Evolutionary conservation across 371 early-diverging fungal genomes (phyloP).

Genomic region (Entomophthora muscae): DNA sequence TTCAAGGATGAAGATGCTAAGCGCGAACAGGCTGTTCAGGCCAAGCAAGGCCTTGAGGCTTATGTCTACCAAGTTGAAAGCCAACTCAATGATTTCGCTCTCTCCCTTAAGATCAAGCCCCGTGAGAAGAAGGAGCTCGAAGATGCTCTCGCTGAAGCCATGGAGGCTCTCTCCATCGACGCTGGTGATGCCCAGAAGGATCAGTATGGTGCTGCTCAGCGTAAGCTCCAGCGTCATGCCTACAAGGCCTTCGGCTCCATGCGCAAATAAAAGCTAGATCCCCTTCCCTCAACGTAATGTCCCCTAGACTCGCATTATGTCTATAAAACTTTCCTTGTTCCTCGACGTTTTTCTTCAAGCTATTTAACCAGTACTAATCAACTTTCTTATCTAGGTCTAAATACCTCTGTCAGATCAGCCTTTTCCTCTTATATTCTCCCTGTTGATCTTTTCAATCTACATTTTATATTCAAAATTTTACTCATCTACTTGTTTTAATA

Average conservation of each 20-base stretch:
- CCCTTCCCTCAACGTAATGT: too few relatives aligned
- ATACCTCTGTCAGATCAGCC: too few relatives aligned
- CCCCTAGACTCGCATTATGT: too few relatives aligned
- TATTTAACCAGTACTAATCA: too few relatives aligned
- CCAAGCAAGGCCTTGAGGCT: conserved; percentile 73
- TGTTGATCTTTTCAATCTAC: too few relatives aligned
- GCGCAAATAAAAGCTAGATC: conserved; percentile 20
- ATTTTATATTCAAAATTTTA: too few relatives aligned
- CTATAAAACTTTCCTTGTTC: too few relatives aligned
- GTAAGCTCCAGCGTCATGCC: conserved; percentile 77
- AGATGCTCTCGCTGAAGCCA: conserved; percentile 51
- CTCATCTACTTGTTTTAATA: too few relatives aligned
- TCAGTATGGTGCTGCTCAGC: conserved; percentile 68
- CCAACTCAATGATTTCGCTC: conserved; percentile 52
- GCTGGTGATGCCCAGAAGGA: conserved; percentile 60
- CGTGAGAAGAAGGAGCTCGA: conserved; percentile 71
- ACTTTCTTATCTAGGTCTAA: too few relatives aligned
- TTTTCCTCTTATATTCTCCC: too few relatives aligned
- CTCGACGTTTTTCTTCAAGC: too few relatives aligned
- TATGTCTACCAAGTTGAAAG: conserved; percentile 58
- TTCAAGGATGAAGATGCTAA: conserved; percentile 68
- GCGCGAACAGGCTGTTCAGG: conserved; percentile 56
- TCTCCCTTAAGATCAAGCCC: conserved; percentile 59
- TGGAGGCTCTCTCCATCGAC: conserved; percentile 43
- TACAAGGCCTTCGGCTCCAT: conserved; percentile 55